Evolutionary conservation across 2,329 filamentous ascomycete genomes (phyloP).

Genomic region (Verticillium dahliae): DNA sequence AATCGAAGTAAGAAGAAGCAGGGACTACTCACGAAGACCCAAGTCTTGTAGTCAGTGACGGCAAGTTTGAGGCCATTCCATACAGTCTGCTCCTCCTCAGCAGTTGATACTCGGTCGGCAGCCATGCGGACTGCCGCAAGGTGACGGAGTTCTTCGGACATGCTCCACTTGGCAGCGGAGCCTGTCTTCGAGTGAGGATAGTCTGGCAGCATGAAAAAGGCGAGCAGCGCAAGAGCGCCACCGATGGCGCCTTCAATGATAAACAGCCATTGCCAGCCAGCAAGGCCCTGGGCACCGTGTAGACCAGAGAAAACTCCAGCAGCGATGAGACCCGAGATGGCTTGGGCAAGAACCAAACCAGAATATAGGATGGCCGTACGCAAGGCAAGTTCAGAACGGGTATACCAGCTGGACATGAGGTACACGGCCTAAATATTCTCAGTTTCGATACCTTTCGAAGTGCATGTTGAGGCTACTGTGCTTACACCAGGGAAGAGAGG

Average conservation of each 20-base stretch:
- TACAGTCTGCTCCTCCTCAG: conserved; percentile 18
- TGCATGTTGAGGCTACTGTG: neutral
- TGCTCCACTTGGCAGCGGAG: conserved; percentile 38
- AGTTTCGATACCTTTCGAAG: neutral
- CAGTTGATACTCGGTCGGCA: conserved; percentile 23
- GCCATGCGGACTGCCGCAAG: conserved; percentile 46
- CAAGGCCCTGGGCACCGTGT: conserved; percentile 15
- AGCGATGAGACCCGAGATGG: conserved; percentile 43
- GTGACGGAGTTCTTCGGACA: conserved; percentile 52
- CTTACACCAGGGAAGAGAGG: conserved; percentile 37
- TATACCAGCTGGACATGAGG: conserved; percentile 40
- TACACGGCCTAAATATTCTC: conserved; percentile 28
- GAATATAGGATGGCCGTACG: conserved; percentile 41
- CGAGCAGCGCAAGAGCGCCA: conserved; percentile 25
- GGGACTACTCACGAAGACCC: conserved; percentile 37
- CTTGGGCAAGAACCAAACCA: conserved; percentile 39
- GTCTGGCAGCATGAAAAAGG: conserved; percentile 40
- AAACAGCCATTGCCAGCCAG: conserved; percentile 23
- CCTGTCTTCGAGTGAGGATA: conserved; percentile 46
- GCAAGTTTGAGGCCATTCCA: conserved; percentile 41
- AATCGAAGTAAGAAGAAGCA: no score
- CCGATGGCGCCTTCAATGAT: conserved; percentile 31
- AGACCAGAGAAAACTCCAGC: conserved; percentile 39
- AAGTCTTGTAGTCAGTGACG: conserved; percentile 42
- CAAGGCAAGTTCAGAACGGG: conserved; percentile 32